Evolutionary conservation across 345 rosid species (phyloP).

Genomic region (Nasturtium officinale): DNA sequence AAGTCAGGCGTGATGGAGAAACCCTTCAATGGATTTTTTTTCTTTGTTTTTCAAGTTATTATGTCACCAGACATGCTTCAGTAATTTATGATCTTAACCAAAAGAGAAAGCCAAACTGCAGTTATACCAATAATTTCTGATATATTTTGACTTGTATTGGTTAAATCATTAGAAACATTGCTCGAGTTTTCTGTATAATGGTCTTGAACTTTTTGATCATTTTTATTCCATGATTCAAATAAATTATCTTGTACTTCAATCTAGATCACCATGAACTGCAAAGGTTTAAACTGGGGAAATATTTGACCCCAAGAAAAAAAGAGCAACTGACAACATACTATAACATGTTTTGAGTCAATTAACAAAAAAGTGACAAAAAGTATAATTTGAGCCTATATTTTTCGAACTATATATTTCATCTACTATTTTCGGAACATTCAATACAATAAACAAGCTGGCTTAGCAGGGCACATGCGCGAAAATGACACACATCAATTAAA

Average conservation of each 20-base stretch:
- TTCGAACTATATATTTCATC: background rate
- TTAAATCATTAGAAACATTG: background rate
- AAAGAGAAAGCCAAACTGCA: background rate
- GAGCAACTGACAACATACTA: background rate
- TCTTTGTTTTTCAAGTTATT: background rate
- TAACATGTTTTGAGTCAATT: background rate
- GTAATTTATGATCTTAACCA: background rate
- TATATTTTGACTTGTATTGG: background rate
- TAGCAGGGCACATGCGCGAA: background rate
- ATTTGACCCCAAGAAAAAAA: background rate
- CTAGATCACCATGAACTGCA: background rate
- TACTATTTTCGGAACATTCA: background rate
- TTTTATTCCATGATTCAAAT: background rate
- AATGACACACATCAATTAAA: background rate
- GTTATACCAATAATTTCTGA: background rate
- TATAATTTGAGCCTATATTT: background rate
- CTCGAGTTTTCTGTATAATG: background rate
- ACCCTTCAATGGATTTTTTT: background rate
- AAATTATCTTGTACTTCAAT: background rate
- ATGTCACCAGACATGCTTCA: background rate
- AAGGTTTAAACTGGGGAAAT: background rate
- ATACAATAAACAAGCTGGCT: background rate
- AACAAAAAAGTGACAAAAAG: background rate
- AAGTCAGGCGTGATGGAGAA: conserved; percentile 19
- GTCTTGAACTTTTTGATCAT: background rate